Evolutionary conservation across 345 rosid genomes (phyloP).

Genomic region (Boechera stricta): DNA sequence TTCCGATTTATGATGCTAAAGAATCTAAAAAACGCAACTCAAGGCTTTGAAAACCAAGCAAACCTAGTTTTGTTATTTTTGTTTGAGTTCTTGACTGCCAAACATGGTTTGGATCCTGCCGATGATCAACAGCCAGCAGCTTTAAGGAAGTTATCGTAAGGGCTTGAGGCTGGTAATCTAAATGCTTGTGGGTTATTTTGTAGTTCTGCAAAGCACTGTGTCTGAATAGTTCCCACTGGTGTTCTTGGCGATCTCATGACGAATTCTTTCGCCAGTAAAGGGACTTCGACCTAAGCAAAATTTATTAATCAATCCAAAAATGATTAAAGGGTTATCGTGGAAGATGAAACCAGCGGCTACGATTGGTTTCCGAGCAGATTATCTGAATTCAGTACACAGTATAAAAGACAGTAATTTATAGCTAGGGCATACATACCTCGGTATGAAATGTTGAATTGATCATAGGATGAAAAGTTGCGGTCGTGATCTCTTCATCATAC

Average conservation of each 20-base stretch:
- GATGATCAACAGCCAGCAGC: constrained; percentile 52
- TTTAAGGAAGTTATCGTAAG: constrained; percentile 49
- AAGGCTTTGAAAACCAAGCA: constrained; percentile 31
- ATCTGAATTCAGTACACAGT: constrained; percentile 5
- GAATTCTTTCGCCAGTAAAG: constrained; percentile 50
- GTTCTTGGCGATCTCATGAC: constrained; percentile 43
- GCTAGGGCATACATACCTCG: constrained; percentile 41
- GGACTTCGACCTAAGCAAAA: constrained; percentile 60
- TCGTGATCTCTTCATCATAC: constrained; percentile 43
- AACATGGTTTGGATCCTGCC: constrained; percentile 4
- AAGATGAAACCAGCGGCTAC: constrained; percentile 3
- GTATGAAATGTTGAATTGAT: constrained; percentile 36
- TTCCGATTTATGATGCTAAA: constrained; percentile 30
- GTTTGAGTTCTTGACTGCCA: constrained; percentile 17
- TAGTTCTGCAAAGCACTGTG: constrained; percentile 43
- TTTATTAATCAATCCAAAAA: background rate
- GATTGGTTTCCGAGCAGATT: background rate
- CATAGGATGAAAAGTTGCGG: constrained; percentile 42
- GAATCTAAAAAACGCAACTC: constrained; percentile 27
- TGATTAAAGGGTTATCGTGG: constrained; percentile 9
- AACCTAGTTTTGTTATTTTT: constrained; percentile 5
- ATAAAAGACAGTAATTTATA: background rate
- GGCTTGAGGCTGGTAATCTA: constrained; percentile 49
- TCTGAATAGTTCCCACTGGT: constrained; percentile 40
- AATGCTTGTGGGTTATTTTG: constrained; percentile 29